Percentiles rank a stretch among this genome's conserved stretches.
Evolutionary conservation across 495 filamentous ascomycete species (phyloP).

Genomic region (Oidiodendron maius): DNA sequence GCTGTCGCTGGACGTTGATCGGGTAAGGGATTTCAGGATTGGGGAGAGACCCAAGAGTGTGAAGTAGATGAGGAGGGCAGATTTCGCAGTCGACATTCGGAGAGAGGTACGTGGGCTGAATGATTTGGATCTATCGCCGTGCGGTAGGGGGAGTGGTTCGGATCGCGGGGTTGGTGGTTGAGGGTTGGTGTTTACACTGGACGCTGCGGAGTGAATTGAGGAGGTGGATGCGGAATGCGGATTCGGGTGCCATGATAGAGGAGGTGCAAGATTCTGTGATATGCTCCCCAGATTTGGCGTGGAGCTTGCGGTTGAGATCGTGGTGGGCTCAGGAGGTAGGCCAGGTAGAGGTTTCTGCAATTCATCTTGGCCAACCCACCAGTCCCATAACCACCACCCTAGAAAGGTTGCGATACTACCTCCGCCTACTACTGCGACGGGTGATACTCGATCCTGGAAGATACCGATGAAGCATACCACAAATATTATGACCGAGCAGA

Average conservation of each 20-base stretch:
- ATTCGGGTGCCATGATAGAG: conserved; percentile 15
- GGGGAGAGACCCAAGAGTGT: conserved; percentile 85
- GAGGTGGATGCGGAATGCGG: conserved; percentile 21
- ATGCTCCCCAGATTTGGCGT: conserved; percentile 31
- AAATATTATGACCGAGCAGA: conserved; percentile 90
- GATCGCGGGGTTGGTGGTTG: conserved; percentile 21
- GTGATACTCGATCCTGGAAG: conserved; percentile 74
- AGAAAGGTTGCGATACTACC: conserved; percentile 76
- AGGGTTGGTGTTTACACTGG: conserved; percentile 3
- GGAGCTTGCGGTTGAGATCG: conserved; percentile 33
- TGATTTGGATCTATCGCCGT: conserved; percentile 13
- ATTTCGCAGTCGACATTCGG: conserved; percentile 62
- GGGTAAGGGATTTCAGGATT: conserved; percentile 89
- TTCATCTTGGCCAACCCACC: conserved; percentile 66
- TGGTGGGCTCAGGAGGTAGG: conserved; percentile 22
- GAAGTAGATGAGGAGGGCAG: conserved; percentile 88
- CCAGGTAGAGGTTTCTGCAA: conserved; percentile 20
- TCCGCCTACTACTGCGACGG: conserved; percentile 79
- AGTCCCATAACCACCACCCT: conserved; percentile 90
- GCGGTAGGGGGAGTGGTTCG: conserved; percentile 8
- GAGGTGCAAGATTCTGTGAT: not conserved
- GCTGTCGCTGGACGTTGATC: conserved; percentile 80
- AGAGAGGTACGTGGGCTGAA: conserved; percentile 59
- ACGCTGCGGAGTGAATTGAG: conserved; percentile 20
- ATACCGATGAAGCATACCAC: conserved; percentile 91